Conservation (phyloP, 257 asterid genomes). For the Leptodermis oblonga region DNA sequence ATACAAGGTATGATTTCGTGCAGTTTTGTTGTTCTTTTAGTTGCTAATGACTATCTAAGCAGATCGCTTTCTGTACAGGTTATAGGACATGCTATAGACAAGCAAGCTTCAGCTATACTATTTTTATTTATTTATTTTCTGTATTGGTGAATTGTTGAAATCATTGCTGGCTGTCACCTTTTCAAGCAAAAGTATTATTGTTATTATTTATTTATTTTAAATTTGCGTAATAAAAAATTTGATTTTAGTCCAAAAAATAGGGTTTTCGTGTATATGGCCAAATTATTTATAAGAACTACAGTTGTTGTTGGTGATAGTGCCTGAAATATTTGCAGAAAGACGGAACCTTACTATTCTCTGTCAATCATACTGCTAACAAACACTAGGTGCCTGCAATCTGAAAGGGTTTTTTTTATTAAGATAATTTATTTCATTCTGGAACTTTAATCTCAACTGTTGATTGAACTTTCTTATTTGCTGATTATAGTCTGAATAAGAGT, state of each 20-base stretch:
- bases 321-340: background rate
- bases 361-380: background rate
- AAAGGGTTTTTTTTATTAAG: background rate
- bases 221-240: background rate
- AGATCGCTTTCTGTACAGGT: background rate
- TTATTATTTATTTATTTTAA: too few relatives aligned
- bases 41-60: background rate
- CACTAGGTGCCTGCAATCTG: background rate
- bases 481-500: background rate
- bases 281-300: background rate
- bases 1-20: constrained; percentile 52
- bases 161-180: background rate
- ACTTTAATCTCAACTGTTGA: background rate
- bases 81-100: background rate
- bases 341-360: background rate
- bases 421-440: background rate
- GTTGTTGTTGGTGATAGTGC: background rate
- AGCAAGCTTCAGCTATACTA: background rate
- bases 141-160: background rate
- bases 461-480: background rate
- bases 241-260: background rate
- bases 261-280: background rate
- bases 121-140: background rate
- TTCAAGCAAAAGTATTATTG: background rate
- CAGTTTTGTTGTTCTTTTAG: background rate